Base-by-base conservation (phyloP, 164 flowering plant genomes). In the Platanus orientalis region DNA sequence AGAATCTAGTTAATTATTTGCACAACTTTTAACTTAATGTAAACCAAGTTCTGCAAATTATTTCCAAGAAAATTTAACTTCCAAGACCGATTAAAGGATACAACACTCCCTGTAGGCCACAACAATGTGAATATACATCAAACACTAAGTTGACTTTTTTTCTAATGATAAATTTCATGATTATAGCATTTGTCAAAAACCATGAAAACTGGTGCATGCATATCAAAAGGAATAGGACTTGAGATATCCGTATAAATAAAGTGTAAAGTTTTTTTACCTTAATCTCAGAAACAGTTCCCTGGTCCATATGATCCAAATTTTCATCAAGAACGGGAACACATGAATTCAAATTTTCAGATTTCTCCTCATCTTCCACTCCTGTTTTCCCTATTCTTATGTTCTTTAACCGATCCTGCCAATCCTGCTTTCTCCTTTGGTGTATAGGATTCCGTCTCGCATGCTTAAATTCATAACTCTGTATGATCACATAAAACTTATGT, bases 381-480 rank as follows among this genome's bases (percentile, higher is more conserved):
- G 70, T 80, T 55, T 68, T 83, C 45, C 86, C 84, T 54, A 66
- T 76, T 57, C 84, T 70, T 21, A 86, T 75, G 64, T 76, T 92
- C 76, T 71, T 82, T 7, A 92, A 73, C 57, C 82, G 75, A 48
- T 83, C 86, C 24, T 88, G 91, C 96, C 96, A 92, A 54, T 86
- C 96, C 40, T 80, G 81, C 71, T 80, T 90, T 58, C 75, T 79
- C 65, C 80, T 81, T 63, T 78, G 60, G 17, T 72, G 76, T 40
- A 75, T 21, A n/a, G 84, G 81, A 54, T 77, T 80, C 85, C 87
- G 71, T 65, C 72, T 79, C 25, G 62, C 68, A 40, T 74, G 73
- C 77, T 82, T 83, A 36, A 24, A 67, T 57, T 76, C 89, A 60
- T 67, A 13, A 24, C 23, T 52, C 83, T 76, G 66, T 42, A 62